phyloP scores from a whole-genome alignment of 192 early-diverging fungal genomes.

The Neocallimastix lanati region DNA sequence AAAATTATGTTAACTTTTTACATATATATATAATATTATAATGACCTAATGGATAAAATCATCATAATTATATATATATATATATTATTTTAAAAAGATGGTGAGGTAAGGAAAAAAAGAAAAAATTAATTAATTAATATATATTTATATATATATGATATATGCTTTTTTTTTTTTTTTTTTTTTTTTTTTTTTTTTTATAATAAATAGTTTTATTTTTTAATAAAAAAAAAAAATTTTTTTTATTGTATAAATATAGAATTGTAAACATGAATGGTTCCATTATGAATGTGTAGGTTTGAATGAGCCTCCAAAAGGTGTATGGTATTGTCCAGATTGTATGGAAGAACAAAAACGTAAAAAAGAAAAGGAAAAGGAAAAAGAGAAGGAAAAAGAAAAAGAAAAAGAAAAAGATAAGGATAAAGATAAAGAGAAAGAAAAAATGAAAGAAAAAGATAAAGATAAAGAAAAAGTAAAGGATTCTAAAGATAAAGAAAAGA shows the following conservation, averaged over 20 bases:
- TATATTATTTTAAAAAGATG: too few relatives aligned
- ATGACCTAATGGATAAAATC: too few relatives aligned
- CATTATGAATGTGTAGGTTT: constrained; percentile 35
- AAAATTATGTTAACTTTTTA: too few relatives aligned
- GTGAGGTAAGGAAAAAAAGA: too few relatives aligned
- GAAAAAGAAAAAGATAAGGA: background rate
- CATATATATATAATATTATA: too few relatives aligned
- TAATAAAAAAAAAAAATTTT: too few relatives aligned
- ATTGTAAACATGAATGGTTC: constrained; percentile 21
- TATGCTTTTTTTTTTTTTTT: too few relatives aligned
- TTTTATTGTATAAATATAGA: background rate
- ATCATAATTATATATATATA: too few relatives aligned
- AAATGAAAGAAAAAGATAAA: background rate
- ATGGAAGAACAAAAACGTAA: background rate
- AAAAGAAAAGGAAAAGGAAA: background rate
- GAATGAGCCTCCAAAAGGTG: constrained; percentile 22
- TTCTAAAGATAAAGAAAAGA: background rate
- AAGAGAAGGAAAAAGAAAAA: background rate
- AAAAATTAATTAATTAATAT: too few relatives aligned
- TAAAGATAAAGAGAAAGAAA: background rate
- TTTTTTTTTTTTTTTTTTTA: too few relatives aligned
- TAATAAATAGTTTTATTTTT: too few relatives aligned
- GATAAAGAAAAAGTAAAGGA: background rate
- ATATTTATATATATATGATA: too few relatives aligned
- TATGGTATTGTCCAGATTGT: constrained; percentile 22